Evolutionary conservation across 805 yeast species (phyloP).

Genomic region (Pichia pseudocactophila): DNA sequence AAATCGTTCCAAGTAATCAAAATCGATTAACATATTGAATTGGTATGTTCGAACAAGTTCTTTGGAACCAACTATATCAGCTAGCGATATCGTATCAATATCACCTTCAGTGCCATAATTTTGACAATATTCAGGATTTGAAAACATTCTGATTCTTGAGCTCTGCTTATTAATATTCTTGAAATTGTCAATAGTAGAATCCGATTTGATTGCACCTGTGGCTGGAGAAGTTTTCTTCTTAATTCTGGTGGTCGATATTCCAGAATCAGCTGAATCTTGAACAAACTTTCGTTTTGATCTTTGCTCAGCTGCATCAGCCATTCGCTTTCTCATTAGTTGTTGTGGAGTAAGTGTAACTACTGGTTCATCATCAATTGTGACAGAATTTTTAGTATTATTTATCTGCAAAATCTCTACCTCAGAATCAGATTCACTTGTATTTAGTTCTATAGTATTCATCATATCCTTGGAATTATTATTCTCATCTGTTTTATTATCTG

Average conservation of each 20-base stretch:
- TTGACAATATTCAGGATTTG: conserved; percentile 18
- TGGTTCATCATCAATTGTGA: neutral
- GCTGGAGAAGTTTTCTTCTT: neutral
- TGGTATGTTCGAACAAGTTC: conserved; percentile 22
- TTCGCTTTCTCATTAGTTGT: conserved; percentile 13
- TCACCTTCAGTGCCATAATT: conserved; percentile 17
- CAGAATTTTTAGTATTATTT: neutral
- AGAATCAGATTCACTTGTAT: neutral
- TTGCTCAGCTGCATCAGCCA: conserved; percentile 20
- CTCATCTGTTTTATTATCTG: too few species aligned
- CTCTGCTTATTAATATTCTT: neutral
- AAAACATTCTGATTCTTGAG: conserved; percentile 23
- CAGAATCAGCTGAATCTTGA: neutral
- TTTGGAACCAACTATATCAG: conserved; percentile 21
- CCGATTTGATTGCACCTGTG: neutral
- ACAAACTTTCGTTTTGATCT: conserved; percentile 8
- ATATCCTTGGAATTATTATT: too few species aligned
- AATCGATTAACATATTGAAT: conserved; percentile 27
- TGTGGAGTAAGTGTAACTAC: conserved; percentile 5
- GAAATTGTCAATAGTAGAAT: neutral
- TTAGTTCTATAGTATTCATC: neutral
- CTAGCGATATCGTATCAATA: conserved; percentile 21
- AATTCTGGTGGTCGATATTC: neutral
- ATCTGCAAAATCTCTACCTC: neutral
- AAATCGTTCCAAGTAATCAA: conserved; percentile 19